Evolutionary conservation across 352 stramenopile species (phyloP).

Genomic region (Pythium plurisporium): DNA sequence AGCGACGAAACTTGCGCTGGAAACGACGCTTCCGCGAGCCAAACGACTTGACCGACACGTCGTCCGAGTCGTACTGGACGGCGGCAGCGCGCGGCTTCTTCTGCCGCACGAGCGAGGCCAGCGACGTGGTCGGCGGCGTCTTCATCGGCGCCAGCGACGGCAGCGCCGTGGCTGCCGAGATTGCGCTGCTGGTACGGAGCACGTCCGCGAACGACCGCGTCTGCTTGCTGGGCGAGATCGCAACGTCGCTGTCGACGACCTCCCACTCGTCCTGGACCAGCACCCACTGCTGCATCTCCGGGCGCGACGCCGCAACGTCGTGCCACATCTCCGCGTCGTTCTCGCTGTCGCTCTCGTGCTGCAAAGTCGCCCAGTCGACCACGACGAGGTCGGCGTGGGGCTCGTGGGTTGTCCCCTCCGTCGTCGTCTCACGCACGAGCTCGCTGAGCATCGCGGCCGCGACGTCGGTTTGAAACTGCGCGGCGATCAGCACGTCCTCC

Average conservation of each 20-base stretch:
- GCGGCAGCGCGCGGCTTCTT: background rate
- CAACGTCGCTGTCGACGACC: slow-evolving; percentile 44
- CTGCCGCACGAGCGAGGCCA: slow-evolving; percentile 1
- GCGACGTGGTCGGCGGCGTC: background rate
- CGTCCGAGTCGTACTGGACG: background rate
- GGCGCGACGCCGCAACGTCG: slow-evolving; percentile 32
- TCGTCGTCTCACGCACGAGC: slow-evolving; percentile 27
- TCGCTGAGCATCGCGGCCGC: slow-evolving; percentile 60
- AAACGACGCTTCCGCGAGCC: slow-evolving; percentile 36
- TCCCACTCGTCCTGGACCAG: slow-evolving; percentile 73
- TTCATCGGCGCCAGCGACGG: background rate
- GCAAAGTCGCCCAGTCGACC: slow-evolving; percentile 33
- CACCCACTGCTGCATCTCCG: slow-evolving; percentile 38
- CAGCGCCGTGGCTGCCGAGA: slow-evolving; percentile 15
- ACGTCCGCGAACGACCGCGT: slow-evolving; percentile 61
- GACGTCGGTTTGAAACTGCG: slow-evolving; percentile 62
- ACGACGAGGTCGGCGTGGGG: slow-evolving; percentile 15
- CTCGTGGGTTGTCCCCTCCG: background rate
- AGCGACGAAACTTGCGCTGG: slow-evolving; percentile 14
- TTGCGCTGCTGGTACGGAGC: slow-evolving; percentile 20
- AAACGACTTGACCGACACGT: slow-evolving; percentile 53
- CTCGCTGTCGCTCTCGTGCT: slow-evolving; percentile 25
- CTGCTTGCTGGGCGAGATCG: slow-evolving; percentile 19
- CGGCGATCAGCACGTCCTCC: slow-evolving; percentile 54
- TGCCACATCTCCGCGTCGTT: slow-evolving; percentile 70